These are phyloP conservation scores for Arabidopsis thaliana DNA, from an alignment of 345 rosid species.

Conservation along the genomic window TAIR10.1 NC_003075.7:211001-211500, in stretches of 20 bases:
- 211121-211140: not conserved
- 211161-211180: constrained; percentile 63
- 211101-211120: constrained; percentile 19
- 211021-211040: constrained; percentile 7
- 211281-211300: not conserved
- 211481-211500: constrained; percentile 88
- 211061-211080: constrained; percentile 1
- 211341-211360: constrained; percentile 53
- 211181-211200: constrained; percentile 84
- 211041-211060: not conserved
- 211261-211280: constrained; percentile 63
- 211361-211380: constrained; percentile 88
- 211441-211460: constrained; percentile 86
- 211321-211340: not conserved
- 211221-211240: constrained; percentile 85
- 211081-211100: constrained; percentile 14
- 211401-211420: constrained; percentile 83
- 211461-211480: constrained; percentile 70
- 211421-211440: constrained; percentile 83
- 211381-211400: constrained; percentile 82
- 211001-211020: constrained; percentile 23
- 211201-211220: constrained; percentile 84
- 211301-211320: not conserved
- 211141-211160: constrained; percentile 37
- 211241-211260: constrained; percentile 79